Evolutionary conservation across 345 rosid species (phyloP).

Genomic region (Aquilaria malaccensis): DNA sequence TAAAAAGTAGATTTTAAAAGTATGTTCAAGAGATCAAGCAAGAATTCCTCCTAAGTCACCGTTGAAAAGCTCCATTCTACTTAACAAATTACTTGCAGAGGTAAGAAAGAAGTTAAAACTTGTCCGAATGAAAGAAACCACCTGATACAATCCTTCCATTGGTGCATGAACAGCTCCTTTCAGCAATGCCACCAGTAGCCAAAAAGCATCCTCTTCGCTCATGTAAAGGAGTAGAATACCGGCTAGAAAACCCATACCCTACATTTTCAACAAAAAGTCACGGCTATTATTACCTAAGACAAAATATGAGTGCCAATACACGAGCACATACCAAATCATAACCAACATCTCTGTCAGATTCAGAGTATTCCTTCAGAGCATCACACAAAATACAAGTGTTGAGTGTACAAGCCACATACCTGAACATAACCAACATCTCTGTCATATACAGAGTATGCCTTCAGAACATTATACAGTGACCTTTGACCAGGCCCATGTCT

Average conservation of each 20-base stretch:
- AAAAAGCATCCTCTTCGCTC: constrained; percentile 98
- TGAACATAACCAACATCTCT: constrained; percentile 97
- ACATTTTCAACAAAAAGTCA: constrained; percentile 19
- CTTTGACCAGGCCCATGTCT: constrained; percentile 99
- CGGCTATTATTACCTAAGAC: background rate
- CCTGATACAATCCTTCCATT: constrained; percentile 96
- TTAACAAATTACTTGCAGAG: too few species aligned
- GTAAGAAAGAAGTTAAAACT: background rate
- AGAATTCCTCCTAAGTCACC: too few species aligned
- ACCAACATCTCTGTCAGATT: background rate
- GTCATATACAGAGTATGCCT: constrained; percentile 95
- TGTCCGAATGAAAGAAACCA: constrained; percentile 19
- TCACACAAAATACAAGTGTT: constrained; percentile 2
- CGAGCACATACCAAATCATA: constrained; percentile 7
- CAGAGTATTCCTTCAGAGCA: too few species aligned
- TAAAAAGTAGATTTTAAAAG: too few species aligned
- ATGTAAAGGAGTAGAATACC: constrained; percentile 93
- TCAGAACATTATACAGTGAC: constrained; percentile 90
- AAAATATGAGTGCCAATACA: background rate
- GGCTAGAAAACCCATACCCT: constrained; percentile 97
- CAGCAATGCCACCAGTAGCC: constrained; percentile 92
- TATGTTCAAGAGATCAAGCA: too few species aligned
- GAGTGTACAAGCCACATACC: constrained; percentile 30
- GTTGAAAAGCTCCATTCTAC: too few species aligned
- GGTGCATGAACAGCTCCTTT: constrained; percentile 99